These are phyloP conservation scores for Escovopsis weberi DNA, from an alignment of 2,329 filamentous ascomycete genomes.

Conservation along the genomic window DNA sequence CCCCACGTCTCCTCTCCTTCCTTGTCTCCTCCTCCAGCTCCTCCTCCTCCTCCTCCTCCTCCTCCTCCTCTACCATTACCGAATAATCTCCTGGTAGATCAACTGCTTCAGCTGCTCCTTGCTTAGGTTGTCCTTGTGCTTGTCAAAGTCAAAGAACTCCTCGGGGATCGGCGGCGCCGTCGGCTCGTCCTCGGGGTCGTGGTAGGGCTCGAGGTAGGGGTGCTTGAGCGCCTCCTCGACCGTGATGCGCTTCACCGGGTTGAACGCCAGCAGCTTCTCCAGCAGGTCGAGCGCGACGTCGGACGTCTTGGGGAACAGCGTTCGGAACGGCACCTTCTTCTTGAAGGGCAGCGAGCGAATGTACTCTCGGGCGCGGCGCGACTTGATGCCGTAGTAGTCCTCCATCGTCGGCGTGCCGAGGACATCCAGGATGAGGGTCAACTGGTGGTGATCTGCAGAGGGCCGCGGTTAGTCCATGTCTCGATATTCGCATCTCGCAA, in stretches of 20 bases:
- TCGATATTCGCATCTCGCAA: background rate
- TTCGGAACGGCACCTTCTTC: constrained; percentile 98
- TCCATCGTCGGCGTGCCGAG: constrained; percentile 98
- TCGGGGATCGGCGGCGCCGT: constrained; percentile 93
- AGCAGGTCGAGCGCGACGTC: constrained; percentile 85
- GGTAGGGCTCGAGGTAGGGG: constrained; percentile 95
- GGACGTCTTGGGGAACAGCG: constrained; percentile 98
- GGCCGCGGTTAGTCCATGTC: background rate
- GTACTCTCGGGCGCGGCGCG: constrained; percentile 89
- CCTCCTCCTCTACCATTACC: constrained; percentile 20
- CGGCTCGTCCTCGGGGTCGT: constrained; percentile 96
- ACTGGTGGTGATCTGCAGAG: constrained; percentile 75
- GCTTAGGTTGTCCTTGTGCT: constrained; percentile 97
- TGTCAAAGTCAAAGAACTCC: constrained; percentile 99
- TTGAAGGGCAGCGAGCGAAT: constrained; percentile 97
- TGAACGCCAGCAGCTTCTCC: constrained; percentile 93
- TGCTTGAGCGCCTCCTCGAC: constrained; percentile 96
- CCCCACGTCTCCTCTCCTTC: background rate
- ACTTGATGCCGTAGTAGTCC: constrained; percentile 99
- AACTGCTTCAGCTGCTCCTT: constrained; percentile 97
- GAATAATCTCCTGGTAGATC: constrained; percentile 95
- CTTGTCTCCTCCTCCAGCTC: background rate
- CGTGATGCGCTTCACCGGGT: constrained; percentile 95
- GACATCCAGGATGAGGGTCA: constrained; percentile 93
- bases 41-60: background rate